Evolutionary conservation across 148 eudicot species (phyloP), one percentile per base, ranked within the genome.

Genomic region (Fagopyrum esculentum): DNA sequence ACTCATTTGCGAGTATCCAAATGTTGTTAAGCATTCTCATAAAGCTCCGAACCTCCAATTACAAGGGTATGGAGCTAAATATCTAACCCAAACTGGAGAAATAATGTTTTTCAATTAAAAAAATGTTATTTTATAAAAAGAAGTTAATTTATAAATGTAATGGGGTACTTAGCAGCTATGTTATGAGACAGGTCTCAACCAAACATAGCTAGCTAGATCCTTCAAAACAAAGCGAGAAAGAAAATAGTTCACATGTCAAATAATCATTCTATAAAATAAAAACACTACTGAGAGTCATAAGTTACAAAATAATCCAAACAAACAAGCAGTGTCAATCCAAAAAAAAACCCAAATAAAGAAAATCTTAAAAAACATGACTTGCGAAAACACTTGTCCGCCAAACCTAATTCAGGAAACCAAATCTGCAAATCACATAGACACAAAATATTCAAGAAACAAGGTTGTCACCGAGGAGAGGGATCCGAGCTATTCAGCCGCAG

Each of bases 381-480:
- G 70, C 17, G 43, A 66, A 66, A 66, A 66, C 46, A 17, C 40
- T 13, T 12, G 3, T 15, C 46, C 45, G 40, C 71, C n/a, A 13
- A 13, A 35, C 19, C 46, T 35, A 43, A 66, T 6, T 29, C 46
- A 66, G 35, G 35, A 60, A 19, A 26, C n/a, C 5, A 35, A 66
- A 15, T 45, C 46, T 40, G 71, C 12, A 66, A 66, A 66, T 19
- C 46, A 66, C 13, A 63, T 2, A 10, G 30, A 44, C 19, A 11
- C 69, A 30, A 4, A 64, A 0, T 35, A 1, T 40, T 85, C 77
- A 92, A 77, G 87, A 84, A 54, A 83, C 87, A 68, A 84, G 82
- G 77, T 76, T 82, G 48, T 89, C 98, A 54, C 81, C 86, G 13
- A 89, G 88, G 93, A 84, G 61, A 93, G 76, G 0, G 93, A 87